Conservation (phyloP, 2,329 filamentous ascomycete species). For the Cryphonectria carpinicola region DNA sequence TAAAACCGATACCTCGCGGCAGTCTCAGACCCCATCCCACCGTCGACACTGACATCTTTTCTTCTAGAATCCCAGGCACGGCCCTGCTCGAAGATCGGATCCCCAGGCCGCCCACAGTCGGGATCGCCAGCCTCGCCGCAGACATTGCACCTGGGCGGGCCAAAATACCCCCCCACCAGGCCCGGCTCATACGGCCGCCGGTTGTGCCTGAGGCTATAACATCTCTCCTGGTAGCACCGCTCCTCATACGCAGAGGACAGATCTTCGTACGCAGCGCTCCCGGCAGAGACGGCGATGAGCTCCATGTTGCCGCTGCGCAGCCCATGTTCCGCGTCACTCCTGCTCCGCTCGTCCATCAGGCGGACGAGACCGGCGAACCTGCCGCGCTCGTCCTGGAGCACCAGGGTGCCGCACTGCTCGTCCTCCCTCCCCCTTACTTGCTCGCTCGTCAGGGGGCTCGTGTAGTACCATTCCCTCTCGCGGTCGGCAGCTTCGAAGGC, state of each 20-base stretch:
- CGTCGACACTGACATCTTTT: background rate
- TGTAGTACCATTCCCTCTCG: background rate
- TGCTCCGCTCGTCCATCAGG: background rate
- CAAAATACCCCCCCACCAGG: background rate
- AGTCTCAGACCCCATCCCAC: background rate
- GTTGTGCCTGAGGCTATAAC: background rate
- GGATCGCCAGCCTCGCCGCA: background rate
- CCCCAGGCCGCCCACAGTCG: background rate
- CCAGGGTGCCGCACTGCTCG: slow-evolving; percentile 3
- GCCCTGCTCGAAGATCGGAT: background rate
- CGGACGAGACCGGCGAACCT: background rate
- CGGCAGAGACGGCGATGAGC: background rate
- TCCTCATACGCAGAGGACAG: background rate
- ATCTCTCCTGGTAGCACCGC: background rate
- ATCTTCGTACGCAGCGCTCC: background rate
- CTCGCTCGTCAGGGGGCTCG: background rate
- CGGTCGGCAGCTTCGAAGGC: slow-evolving; percentile 3
- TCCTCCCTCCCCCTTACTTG: background rate
- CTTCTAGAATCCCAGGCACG: background rate
- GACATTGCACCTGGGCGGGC: background rate
- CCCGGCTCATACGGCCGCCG: background rate
- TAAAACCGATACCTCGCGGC: background rate
- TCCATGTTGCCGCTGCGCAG: background rate
- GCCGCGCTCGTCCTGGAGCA: background rate
- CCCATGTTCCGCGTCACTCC: background rate